phyloP scores from a whole-genome alignment of 2,329 filamentous ascomycete species.

The Colletotrichum tabaci region DNA sequence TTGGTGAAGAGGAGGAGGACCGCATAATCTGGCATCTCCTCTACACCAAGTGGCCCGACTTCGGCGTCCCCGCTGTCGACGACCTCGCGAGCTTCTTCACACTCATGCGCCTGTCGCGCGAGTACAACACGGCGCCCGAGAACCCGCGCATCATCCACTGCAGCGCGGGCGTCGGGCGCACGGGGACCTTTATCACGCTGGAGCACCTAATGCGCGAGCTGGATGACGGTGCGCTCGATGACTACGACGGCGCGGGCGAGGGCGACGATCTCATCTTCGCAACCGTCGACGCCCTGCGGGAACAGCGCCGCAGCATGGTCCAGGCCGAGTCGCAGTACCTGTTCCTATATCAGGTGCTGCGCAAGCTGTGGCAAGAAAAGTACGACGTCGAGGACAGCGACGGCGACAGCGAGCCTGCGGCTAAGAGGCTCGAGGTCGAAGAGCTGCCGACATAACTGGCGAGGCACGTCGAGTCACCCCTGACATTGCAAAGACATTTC shows the following conservation, averaged over 20 bases:
- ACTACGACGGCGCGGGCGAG: constrained; percentile 54
- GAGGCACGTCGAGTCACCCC: background rate
- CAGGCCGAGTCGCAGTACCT: constrained; percentile 87
- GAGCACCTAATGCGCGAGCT: constrained; percentile 91
- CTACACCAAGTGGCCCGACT: constrained; percentile 92
- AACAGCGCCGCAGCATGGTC: constrained; percentile 96
- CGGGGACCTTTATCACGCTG: constrained; percentile 96
- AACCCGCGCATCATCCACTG: constrained; percentile 86
- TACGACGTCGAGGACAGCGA: constrained; percentile 61
- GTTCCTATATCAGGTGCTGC: constrained; percentile 91
- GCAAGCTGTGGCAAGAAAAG: constrained; percentile 80
- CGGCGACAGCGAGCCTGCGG: constrained; percentile 60
- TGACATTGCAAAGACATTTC: background rate
- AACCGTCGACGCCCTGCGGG: constrained; percentile 83
- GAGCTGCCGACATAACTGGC: constrained; percentile 59
- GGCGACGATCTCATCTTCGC: constrained; percentile 78
- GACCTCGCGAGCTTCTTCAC: constrained; percentile 79
- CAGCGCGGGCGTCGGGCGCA: constrained; percentile 93
- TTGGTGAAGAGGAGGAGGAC: constrained; percentile 58
- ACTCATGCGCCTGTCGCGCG: constrained; percentile 77
- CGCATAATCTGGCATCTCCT: constrained; percentile 83
- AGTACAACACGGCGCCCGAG: constrained; percentile 64
- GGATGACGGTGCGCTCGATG: constrained; percentile 77
- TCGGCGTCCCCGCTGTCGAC: constrained; percentile 81
- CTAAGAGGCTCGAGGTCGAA: constrained; percentile 67